Base-by-base conservation (phyloP, 2,329 filamentous ascomycete species). In the Apiospora kogelbergensis region DNA sequence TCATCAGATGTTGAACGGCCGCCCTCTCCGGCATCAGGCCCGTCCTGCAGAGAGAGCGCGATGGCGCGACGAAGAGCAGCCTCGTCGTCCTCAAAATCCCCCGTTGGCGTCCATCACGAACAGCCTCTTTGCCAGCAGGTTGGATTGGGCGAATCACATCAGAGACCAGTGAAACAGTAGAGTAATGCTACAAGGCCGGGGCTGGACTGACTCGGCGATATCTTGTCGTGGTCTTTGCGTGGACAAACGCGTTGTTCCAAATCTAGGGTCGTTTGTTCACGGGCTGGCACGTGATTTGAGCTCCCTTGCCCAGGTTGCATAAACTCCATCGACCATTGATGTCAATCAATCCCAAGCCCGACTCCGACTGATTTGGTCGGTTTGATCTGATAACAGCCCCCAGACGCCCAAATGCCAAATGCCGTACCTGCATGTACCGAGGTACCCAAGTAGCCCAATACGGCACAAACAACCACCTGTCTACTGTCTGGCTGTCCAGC, bases 11-110 rank as follows among this genome's bases (percentile, higher is more conserved):
- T 44, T n/a, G 53, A 60, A 60, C 3, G 30, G 20, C 2, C 37
- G 63, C 68, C 22, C 66, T 70, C 24, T 26, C 13, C n/a, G n/a
- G n/a, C 20, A 20, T 4, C 46, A 40, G 69, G 69, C 17, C 68
- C 42, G 46, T 80, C 75, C 53, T 80, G 78, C 20, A 90, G 80
- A 10, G 88, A 90, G 37, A 90, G 78, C 20, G 85, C 88, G 69
- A 92, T 89, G 40, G 90, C 89, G 70, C 82, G 83, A 37, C 84
- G 84, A n/a, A 91, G 78, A 40, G 89, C 87, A 70, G 88, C 87
- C 66, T 91, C 87, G 24, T 89, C 86, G 63, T 86, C 84, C 22
- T 45, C 66, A 10, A 46, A 44, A 24, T 33, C 42, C 17, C 17
- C 44, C 65, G 13, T 53, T 46, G 44, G 15, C 63, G n/a, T 65